These are phyloP conservation scores for Blastobotrys americana DNA, from an alignment of 805 yeast genomes.

Conservation along the genomic window DNA sequence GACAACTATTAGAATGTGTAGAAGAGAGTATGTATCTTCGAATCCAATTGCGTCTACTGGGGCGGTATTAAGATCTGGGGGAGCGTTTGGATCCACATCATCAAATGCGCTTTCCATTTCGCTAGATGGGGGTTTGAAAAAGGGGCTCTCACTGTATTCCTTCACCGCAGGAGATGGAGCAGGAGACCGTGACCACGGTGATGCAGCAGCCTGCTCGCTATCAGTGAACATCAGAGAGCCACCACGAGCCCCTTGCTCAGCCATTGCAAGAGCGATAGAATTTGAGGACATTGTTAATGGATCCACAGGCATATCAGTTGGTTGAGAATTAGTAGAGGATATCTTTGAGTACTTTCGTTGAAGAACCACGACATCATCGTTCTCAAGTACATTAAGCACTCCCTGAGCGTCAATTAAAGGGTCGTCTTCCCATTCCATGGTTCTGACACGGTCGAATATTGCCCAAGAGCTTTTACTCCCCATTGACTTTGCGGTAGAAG, in stretches of 20 bases:
- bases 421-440: constrained; percentile 26
- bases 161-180: constrained; percentile 29
- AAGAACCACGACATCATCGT: constrained; percentile 22
- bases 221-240: constrained; percentile 18
- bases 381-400: constrained; percentile 22
- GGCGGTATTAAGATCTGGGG: constrained; percentile 3
- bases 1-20: constrained; percentile 27
- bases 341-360: constrained; percentile 27
- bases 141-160: constrained; percentile 24
- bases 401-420: constrained; percentile 28
- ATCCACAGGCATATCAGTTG: no score
- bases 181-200: constrained; percentile 30
- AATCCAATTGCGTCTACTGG: constrained; percentile 29
- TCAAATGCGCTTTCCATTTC: constrained; percentile 22
- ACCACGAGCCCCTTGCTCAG: background rate
- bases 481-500: background rate
- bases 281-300: no score
- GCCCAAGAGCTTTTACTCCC: constrained; percentile 1
- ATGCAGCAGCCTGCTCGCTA: constrained; percentile 24
- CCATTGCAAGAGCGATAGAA: background rate
- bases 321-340: no score
- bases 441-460: constrained; percentile 18
- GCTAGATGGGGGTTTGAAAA: constrained; percentile 16
- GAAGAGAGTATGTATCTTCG: constrained; percentile 26
- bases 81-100: constrained; percentile 15